Evolutionary conservation across 768 basidiomycete genomes (phyloP).

Genomic region (Sutorius australiensis): DNA sequence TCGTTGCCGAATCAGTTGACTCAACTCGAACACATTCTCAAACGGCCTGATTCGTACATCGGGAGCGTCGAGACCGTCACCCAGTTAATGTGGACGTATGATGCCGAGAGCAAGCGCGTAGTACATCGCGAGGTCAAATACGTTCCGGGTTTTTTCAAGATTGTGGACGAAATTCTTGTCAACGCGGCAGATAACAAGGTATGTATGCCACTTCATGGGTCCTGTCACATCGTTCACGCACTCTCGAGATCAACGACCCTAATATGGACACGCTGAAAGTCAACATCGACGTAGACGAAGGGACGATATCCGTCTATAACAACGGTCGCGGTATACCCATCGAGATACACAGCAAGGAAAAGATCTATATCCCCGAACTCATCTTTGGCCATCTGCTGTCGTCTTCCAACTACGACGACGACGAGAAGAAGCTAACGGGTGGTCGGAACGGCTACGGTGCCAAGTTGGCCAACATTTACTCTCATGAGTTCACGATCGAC

Average conservation of each 20-base stretch:
- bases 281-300: conserved; percentile 77
- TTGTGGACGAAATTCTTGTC: conserved; percentile 97
- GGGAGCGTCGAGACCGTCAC: conserved; percentile 90
- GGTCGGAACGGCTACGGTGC: conserved; percentile 99
- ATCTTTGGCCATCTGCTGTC: conserved; percentile 96
- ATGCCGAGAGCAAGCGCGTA: conserved; percentile 81
- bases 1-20: conserved; percentile 55
- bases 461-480: conserved; percentile 98
- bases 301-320: conserved; percentile 89
- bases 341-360: conserved; percentile 90
- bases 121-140: conserved; percentile 78
- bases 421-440: conserved; percentile 97
- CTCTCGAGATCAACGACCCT: conserved; percentile 77
- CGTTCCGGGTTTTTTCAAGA: conserved; percentile 99
- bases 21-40: conserved; percentile 91
- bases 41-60: conserved; percentile 93
- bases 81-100: conserved; percentile 92
- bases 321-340: conserved; percentile 96
- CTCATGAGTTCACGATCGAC: conserved; percentile 91
- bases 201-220: conserved; percentile 14
- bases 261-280: conserved; percentile 92
- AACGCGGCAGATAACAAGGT: conserved; percentile 99
- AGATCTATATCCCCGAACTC: conserved; percentile 93
- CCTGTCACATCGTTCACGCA: not conserved
- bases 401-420: conserved; percentile 96